A percentile compares a stretch with the other conserved stretches of the same genome.
phyloP scores from a whole-genome alignment of 164 flowering plant species.

The Vitis riparia region DNA sequence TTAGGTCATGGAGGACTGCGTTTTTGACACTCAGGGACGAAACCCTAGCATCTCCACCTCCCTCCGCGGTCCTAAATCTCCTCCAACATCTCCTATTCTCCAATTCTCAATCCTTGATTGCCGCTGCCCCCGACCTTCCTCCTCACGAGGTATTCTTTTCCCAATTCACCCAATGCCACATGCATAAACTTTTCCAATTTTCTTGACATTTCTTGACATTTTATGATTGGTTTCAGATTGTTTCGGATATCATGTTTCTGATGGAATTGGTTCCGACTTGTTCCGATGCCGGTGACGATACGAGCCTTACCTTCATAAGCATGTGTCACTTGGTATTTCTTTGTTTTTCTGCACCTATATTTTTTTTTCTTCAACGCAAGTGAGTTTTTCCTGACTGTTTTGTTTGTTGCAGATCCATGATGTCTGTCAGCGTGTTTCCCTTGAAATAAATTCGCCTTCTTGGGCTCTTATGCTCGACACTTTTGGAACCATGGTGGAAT shows the following conservation, averaged over 20 bases:
- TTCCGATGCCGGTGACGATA: conserved; percentile 19
- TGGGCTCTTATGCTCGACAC: conserved; percentile 53
- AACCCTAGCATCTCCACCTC: conserved; percentile 45
- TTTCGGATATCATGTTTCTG: conserved; percentile 63
- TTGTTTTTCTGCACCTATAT: too few relatives aligned
- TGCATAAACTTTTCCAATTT: too few relatives aligned
- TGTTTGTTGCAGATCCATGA: conserved; percentile 47
- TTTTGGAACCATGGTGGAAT: conserved; percentile 36
- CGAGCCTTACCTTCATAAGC: conserved; percentile 15
- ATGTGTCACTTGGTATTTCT: conserved; percentile 43
- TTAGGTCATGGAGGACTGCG: conserved; percentile 76
- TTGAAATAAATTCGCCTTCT: conserved; percentile 51
- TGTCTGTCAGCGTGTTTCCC: conserved; percentile 34
- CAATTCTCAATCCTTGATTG: conserved; percentile 42
- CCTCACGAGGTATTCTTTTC: conserved; percentile 60
- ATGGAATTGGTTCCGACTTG: conserved; percentile 45
- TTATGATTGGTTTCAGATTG: conserved; percentile 36
- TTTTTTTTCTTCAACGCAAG: background rate
- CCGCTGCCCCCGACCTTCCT: conserved; percentile 64
- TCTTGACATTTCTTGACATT: too few relatives aligned
- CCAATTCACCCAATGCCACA: background rate
- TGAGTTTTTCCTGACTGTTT: background rate
- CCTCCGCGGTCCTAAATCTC: conserved; percentile 33
- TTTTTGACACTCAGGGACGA: conserved; percentile 90
- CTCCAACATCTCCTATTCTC: conserved; percentile 60